Base-by-base conservation (phyloP, 305 asterid species). In the Petunia hybrid region DNA sequence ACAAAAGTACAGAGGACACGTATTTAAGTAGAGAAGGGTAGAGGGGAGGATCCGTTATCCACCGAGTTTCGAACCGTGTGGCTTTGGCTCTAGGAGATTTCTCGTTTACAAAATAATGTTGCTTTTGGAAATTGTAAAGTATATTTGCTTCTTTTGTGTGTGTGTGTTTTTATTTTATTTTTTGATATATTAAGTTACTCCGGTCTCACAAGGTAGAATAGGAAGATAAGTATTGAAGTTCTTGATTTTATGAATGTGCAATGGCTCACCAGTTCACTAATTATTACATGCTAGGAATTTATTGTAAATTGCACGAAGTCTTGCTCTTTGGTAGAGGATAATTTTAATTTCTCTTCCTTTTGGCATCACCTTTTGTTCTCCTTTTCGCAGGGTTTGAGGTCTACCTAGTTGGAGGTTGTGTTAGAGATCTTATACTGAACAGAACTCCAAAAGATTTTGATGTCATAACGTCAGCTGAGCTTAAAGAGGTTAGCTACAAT, bases 371-470 rank as follows among this genome's bases (percentile, higher is more conserved):
- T 70, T 70, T 70, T 55, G 3, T 8, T 4, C 46, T 16, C 60
- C 31, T 43, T 76, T 35, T 71, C 63, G 62, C 83, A 83, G 86
- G 86, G 63, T 83, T 64, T 51, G 81, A 80, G 35, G 86, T 83
- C 75, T 83, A 83, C 65, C 86, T 83, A 56, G 86, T 83, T 12
- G 86, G 86, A 61, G 86, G 83, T 66, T 83, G 86, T 57, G 86
- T 80, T 77, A 78, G 86, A 70, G 86, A 83, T 76, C 86, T 83
- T 75, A 76, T 83, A 56, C 63, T 83, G 79, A 41, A 83, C 60
- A 83, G 56, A 83, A 83, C 81, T 59, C 86, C 86, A 4, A 80
- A 83, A 63, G 83, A 83, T 75, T 83, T 83, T 57, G 84, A 80
- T 66, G 62, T 83, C 51, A 59, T 83, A 80, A 83, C 86, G n/a